These are phyloP conservation scores for Hansenula sp. DNA, from an alignment of 1,139 yeast genomes.

Conservation along the genomic window DNA sequence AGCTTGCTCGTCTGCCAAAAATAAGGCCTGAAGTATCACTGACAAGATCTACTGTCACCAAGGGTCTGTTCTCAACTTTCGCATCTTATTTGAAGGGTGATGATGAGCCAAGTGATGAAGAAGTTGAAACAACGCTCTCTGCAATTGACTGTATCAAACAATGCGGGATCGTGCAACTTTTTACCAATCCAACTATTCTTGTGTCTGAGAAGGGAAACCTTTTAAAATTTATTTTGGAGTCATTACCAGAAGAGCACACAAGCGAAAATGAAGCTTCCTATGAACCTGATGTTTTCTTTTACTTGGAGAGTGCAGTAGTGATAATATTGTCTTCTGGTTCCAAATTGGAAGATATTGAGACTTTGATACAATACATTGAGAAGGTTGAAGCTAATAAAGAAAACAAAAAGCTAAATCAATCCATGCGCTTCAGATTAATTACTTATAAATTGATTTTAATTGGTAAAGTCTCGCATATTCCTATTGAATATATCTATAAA, in stretches of 20 bases:
- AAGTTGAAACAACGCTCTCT: conserved; percentile 78
- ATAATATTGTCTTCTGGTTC: conserved; percentile 36
- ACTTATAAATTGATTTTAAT: conserved; percentile 18
- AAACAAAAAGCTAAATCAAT: conserved; percentile 7
- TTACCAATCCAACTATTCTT: conserved; percentile 38
- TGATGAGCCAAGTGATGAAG: conserved; percentile 91
- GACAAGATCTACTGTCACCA: conserved; percentile 55
- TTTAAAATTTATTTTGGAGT: conserved; percentile 26
- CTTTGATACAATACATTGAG: conserved; percentile 10
- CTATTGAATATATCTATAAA: background rate
- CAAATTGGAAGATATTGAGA: background rate
- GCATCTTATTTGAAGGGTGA: conserved; percentile 93
- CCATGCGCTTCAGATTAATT: conserved; percentile 14
- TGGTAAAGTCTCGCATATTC: background rate
- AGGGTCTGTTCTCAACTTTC: conserved; percentile 82
- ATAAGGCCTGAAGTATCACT: conserved; percentile 66
- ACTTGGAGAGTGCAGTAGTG: conserved; percentile 53
- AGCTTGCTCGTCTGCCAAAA: conserved; percentile 49
- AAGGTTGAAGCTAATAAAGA: conserved; percentile 4
- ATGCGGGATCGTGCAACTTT: conserved; percentile 51
- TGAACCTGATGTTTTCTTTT: conserved; percentile 52
- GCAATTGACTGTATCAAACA: conserved; percentile 80
- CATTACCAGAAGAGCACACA: conserved; percentile 24
- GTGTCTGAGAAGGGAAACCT: conserved; percentile 25
- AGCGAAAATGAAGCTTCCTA: conserved; percentile 38